Evolutionary conservation across 2,329 filamentous ascomycete species (phyloP).

Genomic region (Samsoniella hepiali): DNA sequence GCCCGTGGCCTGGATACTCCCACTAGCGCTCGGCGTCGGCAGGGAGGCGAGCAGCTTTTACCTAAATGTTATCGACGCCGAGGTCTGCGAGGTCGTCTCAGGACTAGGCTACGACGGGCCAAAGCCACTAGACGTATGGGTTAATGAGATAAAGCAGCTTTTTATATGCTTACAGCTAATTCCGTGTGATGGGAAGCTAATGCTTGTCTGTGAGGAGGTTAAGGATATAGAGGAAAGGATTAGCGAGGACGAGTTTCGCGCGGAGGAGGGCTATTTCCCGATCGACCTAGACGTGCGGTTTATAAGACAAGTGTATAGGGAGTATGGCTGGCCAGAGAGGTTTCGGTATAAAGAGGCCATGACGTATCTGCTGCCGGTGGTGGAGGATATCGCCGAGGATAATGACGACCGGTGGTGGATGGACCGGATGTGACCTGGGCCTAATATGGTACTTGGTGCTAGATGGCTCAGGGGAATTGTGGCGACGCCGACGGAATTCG

Average conservation of each 20-base stretch:
- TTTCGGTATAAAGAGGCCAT: constrained; percentile 30
- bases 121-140: constrained; percentile 22
- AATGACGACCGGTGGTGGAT: constrained; percentile 9
- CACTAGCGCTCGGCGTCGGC: constrained; percentile 7
- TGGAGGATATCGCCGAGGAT: constrained; percentile 6
- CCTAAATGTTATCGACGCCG: constrained; percentile 20
- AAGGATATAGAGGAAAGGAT: constrained; percentile 15
- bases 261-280: constrained; percentile 8
- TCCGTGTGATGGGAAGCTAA: constrained; percentile 20
- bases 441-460: constrained; percentile 2
- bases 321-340: constrained; percentile 32
- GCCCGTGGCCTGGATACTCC: constrained; percentile 12
- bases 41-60: constrained; percentile 14
- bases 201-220: constrained; percentile 14
- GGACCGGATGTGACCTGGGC: constrained; percentile 22
- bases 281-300: constrained; percentile 23
- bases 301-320: constrained; percentile 27
- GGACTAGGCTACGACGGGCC: background rate
- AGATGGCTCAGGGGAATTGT: background rate
- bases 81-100: constrained; percentile 17
- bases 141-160: constrained; percentile 27
- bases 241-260: constrained; percentile 22
- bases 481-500: background rate
- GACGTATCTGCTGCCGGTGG: constrained; percentile 8
- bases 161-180: constrained; percentile 25